Evolutionary conservation across 1,139 yeast genomes (phyloP), one percentile per base, ranked within the genome.

Genomic region (Taiozyma sp.): DNA sequence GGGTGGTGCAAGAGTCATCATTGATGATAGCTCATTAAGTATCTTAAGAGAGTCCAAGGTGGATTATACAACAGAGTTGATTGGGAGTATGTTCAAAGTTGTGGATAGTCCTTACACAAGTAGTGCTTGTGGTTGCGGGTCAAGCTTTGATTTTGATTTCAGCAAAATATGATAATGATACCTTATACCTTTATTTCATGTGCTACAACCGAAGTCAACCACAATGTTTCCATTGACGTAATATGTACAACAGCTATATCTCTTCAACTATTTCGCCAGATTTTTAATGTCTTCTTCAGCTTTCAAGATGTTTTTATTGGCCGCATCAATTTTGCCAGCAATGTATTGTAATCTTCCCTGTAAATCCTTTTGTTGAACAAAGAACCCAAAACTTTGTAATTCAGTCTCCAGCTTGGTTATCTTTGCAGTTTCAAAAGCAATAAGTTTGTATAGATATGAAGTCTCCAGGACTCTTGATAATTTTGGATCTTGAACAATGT

Each of bases 71-170:
- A 88, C 91, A 27, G 99, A 95, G 66, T 78, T 95, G 64, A 95
- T 95, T 55, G 99, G 99, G 3, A 87, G 96, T 48, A 93, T 91
- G 63, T 95, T 95, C 70, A 92, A 91, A 66, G 87, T 95, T 46
- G 83, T 86, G 28, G 96, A 91, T 60, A 89, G 96, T 57, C 96
- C 96, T 0, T 87, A 87, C 63, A 85, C 97, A 29, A 84, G 90
- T 34, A 86, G 96, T 46, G 85, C 95, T 48, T 95, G 99, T 72
- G 99, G 99, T 0, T 93, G 99, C 70, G 99, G 99, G 0, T 80
- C 96, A 24, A 89, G 97, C 51, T 93, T 93, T 70, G 97, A 92
- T 66, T 83, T 92, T 63, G 65, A 62, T 45, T 38, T 38, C 8
- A 38, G 41, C 8, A 38, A 38, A 38, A 19, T 38, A 38, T 38